Evolutionary conservation across 108 stramenopile genomes (phyloP).

Genomic region (Pinguiococcus pyrenoidosus): DNA sequence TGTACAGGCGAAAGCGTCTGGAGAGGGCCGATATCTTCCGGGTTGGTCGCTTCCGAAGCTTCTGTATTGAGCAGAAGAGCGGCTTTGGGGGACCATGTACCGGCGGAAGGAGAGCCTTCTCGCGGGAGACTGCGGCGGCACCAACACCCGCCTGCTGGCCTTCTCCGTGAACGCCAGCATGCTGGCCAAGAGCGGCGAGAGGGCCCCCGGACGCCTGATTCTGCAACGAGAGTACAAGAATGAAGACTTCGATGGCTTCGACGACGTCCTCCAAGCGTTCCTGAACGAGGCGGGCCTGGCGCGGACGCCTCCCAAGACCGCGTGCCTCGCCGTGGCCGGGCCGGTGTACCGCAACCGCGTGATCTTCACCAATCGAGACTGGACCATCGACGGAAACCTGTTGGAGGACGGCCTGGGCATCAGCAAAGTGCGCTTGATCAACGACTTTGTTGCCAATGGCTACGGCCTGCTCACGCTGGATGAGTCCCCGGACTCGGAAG

Average conservation of each 20-base stretch:
- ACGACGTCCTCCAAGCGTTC: slow-evolving; percentile 2
- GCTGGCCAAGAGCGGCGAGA: slow-evolving; percentile 29
- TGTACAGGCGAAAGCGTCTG: too few species aligned
- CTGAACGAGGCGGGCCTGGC: slow-evolving; percentile 1
- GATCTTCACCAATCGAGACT: slow-evolving; percentile 61
- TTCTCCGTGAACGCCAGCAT: slow-evolving; percentile 49
- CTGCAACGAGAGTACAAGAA: slow-evolving; percentile 3
- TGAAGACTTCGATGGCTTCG: slow-evolving; percentile 3
- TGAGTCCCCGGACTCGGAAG: slow-evolving; percentile 7
- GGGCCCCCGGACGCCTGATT: slow-evolving; percentile 6
- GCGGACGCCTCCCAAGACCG: slow-evolving; percentile 17
- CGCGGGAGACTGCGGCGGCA: slow-evolving; percentile 85
- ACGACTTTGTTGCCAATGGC: slow-evolving; percentile 91
- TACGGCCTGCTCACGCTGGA: slow-evolving; percentile 82
- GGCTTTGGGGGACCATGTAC: too few species aligned
- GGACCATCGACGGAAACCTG: slow-evolving; percentile 22
- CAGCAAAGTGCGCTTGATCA: slow-evolving; percentile 50
- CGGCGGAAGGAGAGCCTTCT: too few species aligned
- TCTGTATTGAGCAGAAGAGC: too few species aligned
- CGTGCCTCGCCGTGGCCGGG: slow-evolving; percentile 79
- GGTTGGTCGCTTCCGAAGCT: too few species aligned
- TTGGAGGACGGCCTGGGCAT: slow-evolving; percentile 24
- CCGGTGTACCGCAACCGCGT: slow-evolving; percentile 63
- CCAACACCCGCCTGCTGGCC: slow-evolving; percentile 64
- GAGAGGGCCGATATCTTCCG: too few species aligned